phyloP scores from a whole-genome alignment of 345 rosid species.

The Euclidium syriacum region DNA sequence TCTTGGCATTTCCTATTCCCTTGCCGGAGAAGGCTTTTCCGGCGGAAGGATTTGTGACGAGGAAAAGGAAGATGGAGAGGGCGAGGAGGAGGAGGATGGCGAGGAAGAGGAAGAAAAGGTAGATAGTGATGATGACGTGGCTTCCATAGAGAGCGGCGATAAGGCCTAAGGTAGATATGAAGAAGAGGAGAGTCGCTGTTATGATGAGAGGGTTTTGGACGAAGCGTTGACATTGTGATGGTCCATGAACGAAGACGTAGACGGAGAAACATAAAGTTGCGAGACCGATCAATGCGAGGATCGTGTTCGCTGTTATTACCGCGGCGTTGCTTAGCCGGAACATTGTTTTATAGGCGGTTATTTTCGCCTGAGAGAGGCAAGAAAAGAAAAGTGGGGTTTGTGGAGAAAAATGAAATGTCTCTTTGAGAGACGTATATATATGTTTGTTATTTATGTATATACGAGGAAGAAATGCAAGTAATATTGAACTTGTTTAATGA shows the following conservation, averaged over 20 bases:
- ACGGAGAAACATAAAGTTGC: conserved; percentile 23
- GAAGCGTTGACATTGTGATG: conserved; percentile 29
- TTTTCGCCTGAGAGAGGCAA: background rate
- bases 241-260: conserved; percentile 23
- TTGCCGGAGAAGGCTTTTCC: conserved; percentile 28
- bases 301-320: conserved; percentile 27
- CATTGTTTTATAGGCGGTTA: conserved; percentile 17
- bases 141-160: conserved; percentile 27
- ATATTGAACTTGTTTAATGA: background rate
- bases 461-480: background rate
- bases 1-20: conserved; percentile 22
- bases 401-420: conserved; percentile 5
- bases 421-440: background rate
- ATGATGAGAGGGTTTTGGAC: conserved; percentile 28
- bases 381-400: background rate
- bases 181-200: conserved; percentile 25
- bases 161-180: conserved; percentile 30
- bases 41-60: conserved; percentile 26
- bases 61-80: conserved; percentile 25
- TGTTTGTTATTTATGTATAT: background rate
- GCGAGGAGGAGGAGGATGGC: conserved; percentile 22
- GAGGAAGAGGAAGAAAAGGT: conserved; percentile 27
- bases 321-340: conserved; percentile 33
- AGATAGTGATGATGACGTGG: conserved; percentile 28
- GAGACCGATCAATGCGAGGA: conserved; percentile 27